These are phyloP conservation scores for Penicillium verhagenii DNA, from an alignment of 495 filamentous ascomycete genomes.

Conservation along the genomic window DNA sequence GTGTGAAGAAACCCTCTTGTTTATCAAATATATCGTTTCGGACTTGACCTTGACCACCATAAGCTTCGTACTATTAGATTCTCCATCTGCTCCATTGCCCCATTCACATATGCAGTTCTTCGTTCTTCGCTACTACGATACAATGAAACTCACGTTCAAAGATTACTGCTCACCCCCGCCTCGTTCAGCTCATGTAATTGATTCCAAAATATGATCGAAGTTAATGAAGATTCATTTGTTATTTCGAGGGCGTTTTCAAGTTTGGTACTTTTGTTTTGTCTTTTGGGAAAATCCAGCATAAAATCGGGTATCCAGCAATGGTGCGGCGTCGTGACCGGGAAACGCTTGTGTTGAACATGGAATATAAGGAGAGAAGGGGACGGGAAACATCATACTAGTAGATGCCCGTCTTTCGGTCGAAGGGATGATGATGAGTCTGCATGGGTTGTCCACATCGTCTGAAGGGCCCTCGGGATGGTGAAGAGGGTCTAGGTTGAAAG, in stretches of 20 bases:
- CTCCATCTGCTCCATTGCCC: background rate
- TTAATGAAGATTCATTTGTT: slow-evolving; percentile 4
- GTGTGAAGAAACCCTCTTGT: background rate
- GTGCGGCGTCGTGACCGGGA: slow-evolving; percentile 17
- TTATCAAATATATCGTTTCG: no score
- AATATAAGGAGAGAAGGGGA: slow-evolving; percentile 5
- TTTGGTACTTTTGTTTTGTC: slow-evolving; percentile 2
- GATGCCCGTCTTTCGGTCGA: slow-evolving; percentile 9
- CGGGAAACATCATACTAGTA: background rate
- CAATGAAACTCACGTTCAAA: slow-evolving; percentile 6
- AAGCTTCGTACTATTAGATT: background rate
- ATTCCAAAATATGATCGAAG: background rate
- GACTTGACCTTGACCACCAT: background rate
- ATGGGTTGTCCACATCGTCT: slow-evolving; percentile 26
- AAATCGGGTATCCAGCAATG: slow-evolving; percentile 46
- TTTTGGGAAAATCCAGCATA: slow-evolving; percentile 16
- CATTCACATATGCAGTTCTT: background rate
- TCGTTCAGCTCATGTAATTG: background rate
- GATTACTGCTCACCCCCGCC: slow-evolving; percentile 12
- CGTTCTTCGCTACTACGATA: background rate
- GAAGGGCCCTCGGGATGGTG: background rate
- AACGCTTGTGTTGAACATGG: slow-evolving; percentile 33
- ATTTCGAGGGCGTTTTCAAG: slow-evolving; percentile 12
- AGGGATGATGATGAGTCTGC: slow-evolving; percentile 17
- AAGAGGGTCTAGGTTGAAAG: background rate